These are phyloP conservation scores for Dryas integrifolia DNA, from an alignment of 331 rosid species.

Conservation along the genomic window DNA sequence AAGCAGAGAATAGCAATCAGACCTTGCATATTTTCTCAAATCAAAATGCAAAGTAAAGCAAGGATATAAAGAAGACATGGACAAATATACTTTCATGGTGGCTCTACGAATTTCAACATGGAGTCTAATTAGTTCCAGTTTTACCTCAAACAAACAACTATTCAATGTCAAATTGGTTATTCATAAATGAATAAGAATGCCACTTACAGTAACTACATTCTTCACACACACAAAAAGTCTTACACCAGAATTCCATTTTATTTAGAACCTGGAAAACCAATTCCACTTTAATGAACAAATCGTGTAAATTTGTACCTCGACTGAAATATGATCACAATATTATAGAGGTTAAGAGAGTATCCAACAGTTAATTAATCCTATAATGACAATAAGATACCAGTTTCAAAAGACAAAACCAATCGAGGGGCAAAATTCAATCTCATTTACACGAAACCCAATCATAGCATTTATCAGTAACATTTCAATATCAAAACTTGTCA, in stretches of 20 bases:
- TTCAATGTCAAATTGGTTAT: no score
- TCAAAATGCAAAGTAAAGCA: background rate
- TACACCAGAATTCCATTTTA: background rate
- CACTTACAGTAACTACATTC: background rate
- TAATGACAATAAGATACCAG: background rate
- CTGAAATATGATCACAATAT: background rate
- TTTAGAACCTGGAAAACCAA: slow-evolving; percentile 9
- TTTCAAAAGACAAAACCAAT: background rate
- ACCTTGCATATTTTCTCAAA: background rate
- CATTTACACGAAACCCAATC: background rate
- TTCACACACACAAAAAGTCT: background rate
- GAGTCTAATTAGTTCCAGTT: background rate
- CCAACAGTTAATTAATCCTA: background rate
- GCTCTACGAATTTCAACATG: background rate
- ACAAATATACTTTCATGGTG: background rate
- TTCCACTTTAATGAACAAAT: background rate
- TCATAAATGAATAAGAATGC: background rate
- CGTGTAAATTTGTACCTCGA: background rate
- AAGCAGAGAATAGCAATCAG: background rate
- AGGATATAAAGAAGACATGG: background rate
- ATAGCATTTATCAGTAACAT: background rate
- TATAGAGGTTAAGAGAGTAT: background rate
- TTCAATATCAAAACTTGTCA: background rate
- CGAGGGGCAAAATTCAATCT: background rate
- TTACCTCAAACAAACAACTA: background rate